These are phyloP conservation scores for Hygrophoropsis aurantiaca DNA, from an alignment of 768 basidiomycete species.

Conservation along the genomic window DNA sequence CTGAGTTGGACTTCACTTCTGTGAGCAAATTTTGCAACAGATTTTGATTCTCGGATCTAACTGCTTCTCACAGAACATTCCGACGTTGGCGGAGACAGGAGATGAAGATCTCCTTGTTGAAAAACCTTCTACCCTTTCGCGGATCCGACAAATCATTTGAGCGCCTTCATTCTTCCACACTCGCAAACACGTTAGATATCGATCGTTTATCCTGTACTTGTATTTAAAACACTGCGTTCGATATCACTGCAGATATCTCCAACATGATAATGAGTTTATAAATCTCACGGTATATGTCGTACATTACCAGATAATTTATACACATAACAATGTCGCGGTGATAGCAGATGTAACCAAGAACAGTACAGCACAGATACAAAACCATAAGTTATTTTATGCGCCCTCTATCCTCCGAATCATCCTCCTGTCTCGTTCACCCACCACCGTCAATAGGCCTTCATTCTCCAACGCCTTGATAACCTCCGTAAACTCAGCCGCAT, in stretches of 20 bases:
- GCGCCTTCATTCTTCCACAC: too few relatives aligned
- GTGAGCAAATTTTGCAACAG: slow-evolving; percentile 31
- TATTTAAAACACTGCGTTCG: too few relatives aligned
- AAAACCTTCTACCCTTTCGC: slow-evolving; percentile 1
- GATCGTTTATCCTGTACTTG: too few relatives aligned
- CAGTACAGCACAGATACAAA: too few relatives aligned
- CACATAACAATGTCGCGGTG: too few relatives aligned
- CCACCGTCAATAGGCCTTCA: slow-evolving; percentile 83
- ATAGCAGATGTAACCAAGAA: too few relatives aligned
- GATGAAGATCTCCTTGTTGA: slow-evolving; percentile 15
- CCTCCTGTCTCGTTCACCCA: slow-evolving; percentile 84
- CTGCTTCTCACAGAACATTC: slow-evolving; percentile 51
- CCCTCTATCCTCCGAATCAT: slow-evolving; percentile 70
- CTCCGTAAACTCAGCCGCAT: slow-evolving; percentile 77
- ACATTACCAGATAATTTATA: too few relatives aligned
- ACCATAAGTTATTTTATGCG: slow-evolving; percentile 13
- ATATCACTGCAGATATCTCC: too few relatives aligned
- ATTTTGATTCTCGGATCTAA: not conserved
- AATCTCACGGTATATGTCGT: too few relatives aligned
- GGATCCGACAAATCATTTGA: too few relatives aligned
- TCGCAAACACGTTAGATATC: too few relatives aligned
- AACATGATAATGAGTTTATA: too few relatives aligned
- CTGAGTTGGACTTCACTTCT: slow-evolving; percentile 72
- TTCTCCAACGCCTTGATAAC: slow-evolving; percentile 77
- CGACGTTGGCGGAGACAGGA: slow-evolving; percentile 69